Percentiles rank a stretch among this genome's conserved stretches.
Conservation (phyloP, 2,329 filamentous ascomycete species). For the Hansfordia pulvinata region DNA sequence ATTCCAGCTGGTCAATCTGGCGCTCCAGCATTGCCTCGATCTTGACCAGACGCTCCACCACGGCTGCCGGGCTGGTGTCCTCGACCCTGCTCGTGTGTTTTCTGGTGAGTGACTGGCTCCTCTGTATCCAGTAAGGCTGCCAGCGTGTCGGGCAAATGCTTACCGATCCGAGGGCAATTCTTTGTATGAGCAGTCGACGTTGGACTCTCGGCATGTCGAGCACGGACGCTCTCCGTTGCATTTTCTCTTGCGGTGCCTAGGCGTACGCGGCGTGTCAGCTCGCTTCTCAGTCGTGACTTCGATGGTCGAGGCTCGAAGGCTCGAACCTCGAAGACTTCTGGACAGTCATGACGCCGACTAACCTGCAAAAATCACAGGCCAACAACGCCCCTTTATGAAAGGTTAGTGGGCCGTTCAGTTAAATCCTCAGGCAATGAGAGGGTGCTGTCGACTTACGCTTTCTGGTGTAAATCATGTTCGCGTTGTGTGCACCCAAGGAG, state of each 20-base stretch:
- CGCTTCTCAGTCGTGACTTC: no score
- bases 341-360: constrained; percentile 3
- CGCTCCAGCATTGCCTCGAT: constrained; percentile 21
- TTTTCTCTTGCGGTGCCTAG: constrained; percentile 21
- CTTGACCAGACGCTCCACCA: constrained; percentile 21
- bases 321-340: constrained; percentile 2
- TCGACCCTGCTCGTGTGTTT: constrained; percentile 13
- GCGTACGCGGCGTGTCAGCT: no score
- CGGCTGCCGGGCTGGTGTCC: constrained; percentile 17
- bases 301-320: no score
- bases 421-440: no score
- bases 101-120: no score
- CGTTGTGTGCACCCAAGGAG: no score
- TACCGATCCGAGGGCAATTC: constrained; percentile 21
- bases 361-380: constrained; percentile 25
- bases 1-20: constrained; percentile 14
- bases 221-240: constrained; percentile 24
- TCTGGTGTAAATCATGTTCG: no score
- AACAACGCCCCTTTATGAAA: constrained; percentile 24
- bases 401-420: no score
- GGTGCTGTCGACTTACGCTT: no score
- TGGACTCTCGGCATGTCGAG: constrained; percentile 22
- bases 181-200: constrained; percentile 24
- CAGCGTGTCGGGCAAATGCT: not conserved
- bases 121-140: constrained; percentile 5